Conservation (phyloP, 1,284 basidiomycete species). For the Wallemia mellicola region DNA sequence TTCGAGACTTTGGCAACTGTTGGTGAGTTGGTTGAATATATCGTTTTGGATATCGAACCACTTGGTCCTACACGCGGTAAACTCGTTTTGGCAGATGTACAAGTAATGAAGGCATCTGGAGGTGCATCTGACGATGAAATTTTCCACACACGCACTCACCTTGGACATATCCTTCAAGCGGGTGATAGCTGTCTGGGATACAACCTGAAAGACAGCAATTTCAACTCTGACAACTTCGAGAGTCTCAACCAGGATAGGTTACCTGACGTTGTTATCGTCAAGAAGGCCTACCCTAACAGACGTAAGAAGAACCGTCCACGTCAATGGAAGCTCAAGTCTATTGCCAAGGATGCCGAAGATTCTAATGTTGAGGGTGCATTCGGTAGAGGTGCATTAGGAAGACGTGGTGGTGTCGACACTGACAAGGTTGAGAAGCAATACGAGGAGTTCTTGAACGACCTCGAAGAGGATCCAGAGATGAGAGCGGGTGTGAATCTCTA, state of each 20-base stretch:
- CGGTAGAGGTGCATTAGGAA: constrained; percentile 56
- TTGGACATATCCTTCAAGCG: constrained; percentile 78
- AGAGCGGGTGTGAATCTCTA: constrained; percentile 68
- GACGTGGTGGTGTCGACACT: constrained; percentile 66
- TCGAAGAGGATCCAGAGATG: constrained; percentile 91
- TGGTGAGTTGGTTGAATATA: constrained; percentile 73
- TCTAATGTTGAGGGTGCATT: constrained; percentile 8
- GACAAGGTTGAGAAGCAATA: constrained; percentile 91
- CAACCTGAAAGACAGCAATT: constrained; percentile 63
- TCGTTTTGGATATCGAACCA: constrained; percentile 76
- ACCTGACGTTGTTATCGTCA: constrained; percentile 75
- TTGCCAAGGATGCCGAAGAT: constrained; percentile 66
- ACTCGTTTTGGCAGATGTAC: constrained; percentile 67
- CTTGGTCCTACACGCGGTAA: constrained; percentile 37
- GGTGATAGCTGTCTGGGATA: constrained; percentile 83
- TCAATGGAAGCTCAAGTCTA: constrained; percentile 67
- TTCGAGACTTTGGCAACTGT: constrained; percentile 56
- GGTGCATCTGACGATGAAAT: constrained; percentile 29
- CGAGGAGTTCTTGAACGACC: constrained; percentile 73
- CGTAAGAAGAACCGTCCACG: constrained; percentile 66
- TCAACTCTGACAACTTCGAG: constrained; percentile 67
- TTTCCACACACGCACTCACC: constrained; percentile 82
- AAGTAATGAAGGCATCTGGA: constrained; percentile 30
- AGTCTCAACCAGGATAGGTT: constrained; percentile 38
- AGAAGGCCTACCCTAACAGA: constrained; percentile 83